Percentiles rank a stretch among this genome's conserved stretches.
Conservation (phyloP, 352 stramenopile species). For the Phytophthora agathidicida region DNA sequence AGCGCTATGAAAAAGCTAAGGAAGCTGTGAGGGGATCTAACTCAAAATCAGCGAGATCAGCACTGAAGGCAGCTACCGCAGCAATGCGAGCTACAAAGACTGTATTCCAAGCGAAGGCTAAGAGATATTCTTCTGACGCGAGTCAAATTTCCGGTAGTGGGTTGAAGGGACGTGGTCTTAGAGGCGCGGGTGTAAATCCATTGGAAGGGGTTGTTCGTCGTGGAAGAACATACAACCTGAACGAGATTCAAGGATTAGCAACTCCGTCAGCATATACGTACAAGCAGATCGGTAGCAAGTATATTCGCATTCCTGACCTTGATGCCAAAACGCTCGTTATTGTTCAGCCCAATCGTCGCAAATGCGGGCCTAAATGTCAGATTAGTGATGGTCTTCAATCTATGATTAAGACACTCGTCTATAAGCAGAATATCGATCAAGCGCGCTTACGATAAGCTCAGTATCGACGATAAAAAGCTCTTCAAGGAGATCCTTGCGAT, state of each 20-base stretch:
- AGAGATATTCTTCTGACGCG: not conserved
- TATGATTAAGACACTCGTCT: slow-evolving; percentile 5
- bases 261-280: slow-evolving; percentile 15
- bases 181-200: slow-evolving; percentile 8
- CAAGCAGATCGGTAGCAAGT: slow-evolving; percentile 1
- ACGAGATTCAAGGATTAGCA: slow-evolving; percentile 15
- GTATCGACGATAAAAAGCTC: slow-evolving; percentile 13
- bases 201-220: slow-evolving; percentile 11
- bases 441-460: slow-evolving; percentile 12
- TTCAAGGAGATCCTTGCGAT: slow-evolving; percentile 16
- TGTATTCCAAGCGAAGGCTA: not conserved
- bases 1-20: slow-evolving; percentile 8
- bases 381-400: slow-evolving; percentile 5
- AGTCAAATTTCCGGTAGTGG: not conserved
- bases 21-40: not conserved
- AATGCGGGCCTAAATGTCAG: slow-evolving; percentile 4
- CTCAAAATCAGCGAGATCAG: not conserved
- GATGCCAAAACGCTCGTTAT: slow-evolving; percentile 6
- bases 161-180: slow-evolving; percentile 1
- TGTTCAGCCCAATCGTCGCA: slow-evolving; percentile 11
- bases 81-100: too few species aligned
- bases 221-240: slow-evolving; percentile 17
- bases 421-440: slow-evolving; percentile 8
- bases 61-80: not conserved
- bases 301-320: slow-evolving; percentile 5